Evolutionary conservation across 2,329 filamentous ascomycete genomes (phyloP).

Genomic region (Xylaria sp.): DNA sequence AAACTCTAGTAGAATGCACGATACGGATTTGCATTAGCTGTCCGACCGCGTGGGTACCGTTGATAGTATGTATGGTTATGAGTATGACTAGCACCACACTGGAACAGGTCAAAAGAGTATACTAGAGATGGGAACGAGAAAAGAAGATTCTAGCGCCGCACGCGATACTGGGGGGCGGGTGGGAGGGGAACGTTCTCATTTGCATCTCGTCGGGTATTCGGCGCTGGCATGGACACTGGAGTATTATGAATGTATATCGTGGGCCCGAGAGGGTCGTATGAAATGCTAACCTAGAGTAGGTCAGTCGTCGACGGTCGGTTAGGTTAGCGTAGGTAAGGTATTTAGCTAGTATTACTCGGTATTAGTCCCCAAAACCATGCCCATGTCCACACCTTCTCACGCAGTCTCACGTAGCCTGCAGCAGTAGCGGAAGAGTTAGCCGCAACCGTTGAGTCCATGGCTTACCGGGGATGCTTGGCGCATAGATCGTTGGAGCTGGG

Average conservation of each 20-base stretch:
- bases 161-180: background rate
- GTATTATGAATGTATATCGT: conserved; percentile 9
- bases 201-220: conserved; percentile 11
- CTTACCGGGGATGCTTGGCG: conserved; percentile 16
- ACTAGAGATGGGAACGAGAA: background rate
- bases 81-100: background rate
- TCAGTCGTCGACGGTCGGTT: too few relatives aligned
- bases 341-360: background rate
- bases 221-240: conserved; percentile 1
- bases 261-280: background rate
- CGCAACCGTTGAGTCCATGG: conserved; percentile 22
- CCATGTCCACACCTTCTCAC: conserved; percentile 14
- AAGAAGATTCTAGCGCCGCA: background rate
- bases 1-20: background rate
- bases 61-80: background rate
- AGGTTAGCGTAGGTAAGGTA: background rate
- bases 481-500: conserved; percentile 13
- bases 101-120: background rate
- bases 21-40: background rate
- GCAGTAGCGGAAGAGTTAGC: conserved; percentile 22
- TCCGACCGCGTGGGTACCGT: background rate
- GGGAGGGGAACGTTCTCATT: background rate
- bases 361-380: background rate
- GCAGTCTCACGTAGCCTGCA: conserved; percentile 17
- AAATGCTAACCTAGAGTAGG: too few relatives aligned